Conservation (phyloP, 2,329 filamentous ascomycete species). For the Colletotrichum orbiculare region DNA sequence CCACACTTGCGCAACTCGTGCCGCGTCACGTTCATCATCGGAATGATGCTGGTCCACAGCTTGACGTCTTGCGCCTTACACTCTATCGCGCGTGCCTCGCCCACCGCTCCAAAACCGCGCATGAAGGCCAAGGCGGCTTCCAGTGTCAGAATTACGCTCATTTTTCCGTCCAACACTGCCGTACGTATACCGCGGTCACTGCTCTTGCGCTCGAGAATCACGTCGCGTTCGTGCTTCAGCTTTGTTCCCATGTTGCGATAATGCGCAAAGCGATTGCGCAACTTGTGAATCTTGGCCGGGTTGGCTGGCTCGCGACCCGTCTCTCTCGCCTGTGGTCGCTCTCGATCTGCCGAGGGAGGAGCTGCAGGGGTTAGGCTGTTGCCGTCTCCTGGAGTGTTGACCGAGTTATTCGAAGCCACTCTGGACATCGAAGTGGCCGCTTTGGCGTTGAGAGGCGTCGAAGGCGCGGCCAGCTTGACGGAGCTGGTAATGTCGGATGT, state of each 20-base stretch:
- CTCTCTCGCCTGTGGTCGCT: conserved; percentile 44
- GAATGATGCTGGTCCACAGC: conserved; percentile 57
- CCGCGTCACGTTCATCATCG: conserved; percentile 55
- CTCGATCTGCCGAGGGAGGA: conserved; percentile 45
- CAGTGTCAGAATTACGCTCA: conserved; percentile 56
- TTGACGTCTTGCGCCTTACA: conserved; percentile 54
- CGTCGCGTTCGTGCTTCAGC: conserved; percentile 67
- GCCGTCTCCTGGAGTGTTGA: conserved; percentile 61
- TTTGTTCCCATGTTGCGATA: conserved; percentile 58
- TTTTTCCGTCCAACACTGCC: conserved; percentile 50
- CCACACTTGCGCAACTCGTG: conserved; percentile 49
- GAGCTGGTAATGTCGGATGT: conserved; percentile 52
- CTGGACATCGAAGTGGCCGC: conserved; percentile 62
- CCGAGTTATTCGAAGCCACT: conserved; percentile 64
- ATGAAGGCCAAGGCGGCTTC: conserved; percentile 66
- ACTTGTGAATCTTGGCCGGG: conserved; percentile 42
- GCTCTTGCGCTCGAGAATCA: conserved; percentile 42
- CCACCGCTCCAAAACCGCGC: conserved; percentile 62
- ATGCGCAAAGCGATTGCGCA: conserved; percentile 50
- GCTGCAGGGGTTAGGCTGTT: conserved; percentile 54
- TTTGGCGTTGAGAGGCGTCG: conserved; percentile 59
- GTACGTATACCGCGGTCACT: conserved; percentile 20
- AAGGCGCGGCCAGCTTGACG: conserved; percentile 51
- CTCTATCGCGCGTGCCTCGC: conserved; percentile 56
- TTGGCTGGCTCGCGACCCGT: conserved; percentile 39